Percentiles rank a stretch among this genome's conserved stretches.
These are phyloP conservation scores for Pichia sp. DNA, from an alignment of 1,139 yeast species.

Conservation along the genomic window DNA sequence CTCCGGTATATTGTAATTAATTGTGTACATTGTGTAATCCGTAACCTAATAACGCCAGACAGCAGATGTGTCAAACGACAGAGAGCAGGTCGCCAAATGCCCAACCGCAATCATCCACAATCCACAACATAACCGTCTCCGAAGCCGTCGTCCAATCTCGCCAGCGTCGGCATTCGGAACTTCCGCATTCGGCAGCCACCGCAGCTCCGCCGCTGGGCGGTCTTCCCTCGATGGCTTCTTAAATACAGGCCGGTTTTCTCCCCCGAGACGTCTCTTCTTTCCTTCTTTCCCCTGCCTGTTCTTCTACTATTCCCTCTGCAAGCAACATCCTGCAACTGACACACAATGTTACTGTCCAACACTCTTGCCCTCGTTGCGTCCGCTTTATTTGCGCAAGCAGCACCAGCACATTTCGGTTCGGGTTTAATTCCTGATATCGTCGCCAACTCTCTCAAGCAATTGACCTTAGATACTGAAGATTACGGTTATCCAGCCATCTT, in stretches of 20 bases:
- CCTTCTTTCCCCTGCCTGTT: too few relatives aligned
- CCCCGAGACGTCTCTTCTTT: not conserved
- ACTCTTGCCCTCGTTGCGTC: not conserved
- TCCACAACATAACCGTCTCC: too few relatives aligned
- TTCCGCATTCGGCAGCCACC: not conserved
- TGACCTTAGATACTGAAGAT: not conserved
- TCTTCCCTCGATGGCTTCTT: not conserved
- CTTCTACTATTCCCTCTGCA: too few relatives aligned
- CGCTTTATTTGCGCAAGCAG: constrained; percentile 5
- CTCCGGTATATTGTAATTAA: too few relatives aligned
- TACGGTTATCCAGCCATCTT: constrained; percentile 11
- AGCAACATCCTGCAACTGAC: too few relatives aligned
- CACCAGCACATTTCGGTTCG: constrained; percentile 5
- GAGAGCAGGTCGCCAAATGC: too few relatives aligned
- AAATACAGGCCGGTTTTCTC: too few relatives aligned
- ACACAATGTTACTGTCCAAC: not conserved
- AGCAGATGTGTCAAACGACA: too few relatives aligned
- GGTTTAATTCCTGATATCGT: not conserved
- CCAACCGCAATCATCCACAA: too few relatives aligned
- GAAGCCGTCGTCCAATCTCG: too few relatives aligned
- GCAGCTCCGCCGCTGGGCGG: not conserved
- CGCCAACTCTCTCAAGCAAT: constrained; percentile 2
- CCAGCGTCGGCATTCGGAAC: not conserved
- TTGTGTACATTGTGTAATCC: too few relatives aligned
- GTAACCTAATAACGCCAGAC: too few relatives aligned